Conservation (phyloP, 73 alveolate genomes). For the Blepharisma stoltei region DNA sequence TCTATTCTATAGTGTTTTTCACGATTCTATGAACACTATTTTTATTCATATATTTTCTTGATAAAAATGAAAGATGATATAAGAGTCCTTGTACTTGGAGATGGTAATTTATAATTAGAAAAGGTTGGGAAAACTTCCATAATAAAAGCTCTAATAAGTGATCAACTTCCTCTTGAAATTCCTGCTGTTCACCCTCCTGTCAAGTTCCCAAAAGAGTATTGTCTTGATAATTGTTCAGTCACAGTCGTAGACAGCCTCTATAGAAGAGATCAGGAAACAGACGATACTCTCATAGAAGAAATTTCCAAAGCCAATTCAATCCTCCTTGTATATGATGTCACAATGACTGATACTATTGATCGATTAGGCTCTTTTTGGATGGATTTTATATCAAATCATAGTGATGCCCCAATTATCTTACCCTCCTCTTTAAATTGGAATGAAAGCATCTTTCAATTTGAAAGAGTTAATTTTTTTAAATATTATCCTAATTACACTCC, state of each 20-base stretch:
- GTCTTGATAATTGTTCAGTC: slow-evolving; percentile 53
- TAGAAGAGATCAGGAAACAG: slow-evolving; percentile 42
- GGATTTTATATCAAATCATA: slow-evolving; percentile 36
- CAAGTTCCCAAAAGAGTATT: slow-evolving; percentile 54
- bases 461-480: too few relatives aligned
- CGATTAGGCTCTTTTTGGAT: slow-evolving; percentile 48
- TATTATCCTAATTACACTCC: too few relatives aligned
- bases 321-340: slow-evolving; percentile 57
- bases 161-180: slow-evolving; percentile 39
- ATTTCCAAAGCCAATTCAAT: slow-evolving; percentile 53
- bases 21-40: too few relatives aligned
- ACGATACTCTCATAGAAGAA: slow-evolving; percentile 39
- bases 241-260: background rate
- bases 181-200: slow-evolving; percentile 51
- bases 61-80: slow-evolving; percentile 19
- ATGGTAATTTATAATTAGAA: slow-evolving; percentile 43
- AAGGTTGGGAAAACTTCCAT: slow-evolving; percentile 71
- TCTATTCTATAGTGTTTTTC: too few relatives aligned
- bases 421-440: too few relatives aligned
- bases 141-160: slow-evolving; percentile 52
- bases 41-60: too few relatives aligned
- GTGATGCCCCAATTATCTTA: slow-evolving; percentile 41
- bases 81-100: slow-evolving; percentile 55
- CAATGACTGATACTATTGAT: slow-evolving; percentile 35
- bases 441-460: too few relatives aligned